phyloP scores from a whole-genome alignment of 495 filamentous ascomycete genomes.

The Lasiosphaeria ovina region DNA sequence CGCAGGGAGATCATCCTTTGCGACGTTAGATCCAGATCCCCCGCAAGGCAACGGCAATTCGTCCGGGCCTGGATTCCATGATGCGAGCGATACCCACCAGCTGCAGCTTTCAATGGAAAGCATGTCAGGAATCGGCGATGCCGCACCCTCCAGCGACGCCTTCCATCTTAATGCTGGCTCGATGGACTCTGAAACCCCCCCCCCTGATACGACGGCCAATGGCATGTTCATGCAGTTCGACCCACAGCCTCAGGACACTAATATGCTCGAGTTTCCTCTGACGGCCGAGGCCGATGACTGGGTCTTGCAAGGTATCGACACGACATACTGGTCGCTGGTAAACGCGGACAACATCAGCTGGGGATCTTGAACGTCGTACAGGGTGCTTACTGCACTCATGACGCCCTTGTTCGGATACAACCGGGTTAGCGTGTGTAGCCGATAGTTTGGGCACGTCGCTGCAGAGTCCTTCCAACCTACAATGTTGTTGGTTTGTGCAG shows the following conservation, averaged over 20 bases:
- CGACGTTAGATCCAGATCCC: neutral
- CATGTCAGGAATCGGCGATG: no score
- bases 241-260: conserved; percentile 14
- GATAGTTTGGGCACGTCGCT: no score
- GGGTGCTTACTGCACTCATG: neutral
- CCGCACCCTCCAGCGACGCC: neutral
- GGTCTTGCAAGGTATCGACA: conserved; percentile 43
- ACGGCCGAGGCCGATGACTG: conserved; percentile 39
- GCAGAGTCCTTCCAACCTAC: no score
- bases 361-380: neutral
- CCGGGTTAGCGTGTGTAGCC: no score
- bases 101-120: no score
- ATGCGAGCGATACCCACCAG: no score
- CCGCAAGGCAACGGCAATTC: neutral
- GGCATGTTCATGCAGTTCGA: conserved; percentile 38
- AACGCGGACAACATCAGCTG: conserved; percentile 14
- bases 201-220: conserved; percentile 6
- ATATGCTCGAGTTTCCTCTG: conserved; percentile 26
- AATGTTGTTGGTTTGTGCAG: no score
- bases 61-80: neutral
- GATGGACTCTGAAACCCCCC: conserved; percentile 10
- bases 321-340: conserved; percentile 33
- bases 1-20: conserved; percentile 8
- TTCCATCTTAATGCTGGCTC: conserved; percentile 8
- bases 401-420: neutral